Conservation (phyloP, 768 basidiomycete species). For the Kwoniella bestiolae region DNA sequence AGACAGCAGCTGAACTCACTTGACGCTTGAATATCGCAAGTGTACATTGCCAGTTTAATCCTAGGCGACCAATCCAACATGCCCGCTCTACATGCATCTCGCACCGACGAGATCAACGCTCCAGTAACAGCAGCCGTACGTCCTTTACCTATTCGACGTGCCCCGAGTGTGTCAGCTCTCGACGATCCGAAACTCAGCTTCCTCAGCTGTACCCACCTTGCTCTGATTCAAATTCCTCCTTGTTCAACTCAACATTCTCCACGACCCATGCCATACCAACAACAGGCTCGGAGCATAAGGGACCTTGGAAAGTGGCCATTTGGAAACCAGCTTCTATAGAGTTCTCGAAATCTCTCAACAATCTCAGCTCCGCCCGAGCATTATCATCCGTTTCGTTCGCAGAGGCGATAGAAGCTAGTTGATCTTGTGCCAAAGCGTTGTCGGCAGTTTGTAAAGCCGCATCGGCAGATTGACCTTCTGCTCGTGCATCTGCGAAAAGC, state of each 20-base stretch:
- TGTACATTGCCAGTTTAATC: constrained; percentile 97
- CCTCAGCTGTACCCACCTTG: constrained; percentile 32
- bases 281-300: constrained; percentile 91
- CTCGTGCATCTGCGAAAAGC: constrained; percentile 45
- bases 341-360: constrained; percentile 69
- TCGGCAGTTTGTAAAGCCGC: constrained; percentile 50
- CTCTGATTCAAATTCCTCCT: constrained; percentile 70
- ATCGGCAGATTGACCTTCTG: constrained; percentile 51
- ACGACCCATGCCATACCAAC: constrained; percentile 87
- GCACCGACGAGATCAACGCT: constrained; percentile 82
- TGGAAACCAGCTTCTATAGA: constrained; percentile 93
- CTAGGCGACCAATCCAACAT: constrained; percentile 97
- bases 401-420: constrained; percentile 25
- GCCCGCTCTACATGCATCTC: constrained; percentile 86
- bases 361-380: constrained; percentile 33
- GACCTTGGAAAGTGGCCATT: constrained; percentile 90
- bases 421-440: constrained; percentile 34
- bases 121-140: constrained; percentile 83
- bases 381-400: constrained; percentile 22
- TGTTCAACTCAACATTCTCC: constrained; percentile 70
- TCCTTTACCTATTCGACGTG: constrained; percentile 79
- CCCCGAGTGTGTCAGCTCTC: neutral
- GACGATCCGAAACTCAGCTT: neutral
- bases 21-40: constrained; percentile 96
- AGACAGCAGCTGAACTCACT: constrained; percentile 64